Percentiles rank a stretch among this genome's conserved stretches.
Evolutionary conservation across 176 grass and related monocot genomes (phyloP).

Genomic region (Aegilops longissima): DNA sequence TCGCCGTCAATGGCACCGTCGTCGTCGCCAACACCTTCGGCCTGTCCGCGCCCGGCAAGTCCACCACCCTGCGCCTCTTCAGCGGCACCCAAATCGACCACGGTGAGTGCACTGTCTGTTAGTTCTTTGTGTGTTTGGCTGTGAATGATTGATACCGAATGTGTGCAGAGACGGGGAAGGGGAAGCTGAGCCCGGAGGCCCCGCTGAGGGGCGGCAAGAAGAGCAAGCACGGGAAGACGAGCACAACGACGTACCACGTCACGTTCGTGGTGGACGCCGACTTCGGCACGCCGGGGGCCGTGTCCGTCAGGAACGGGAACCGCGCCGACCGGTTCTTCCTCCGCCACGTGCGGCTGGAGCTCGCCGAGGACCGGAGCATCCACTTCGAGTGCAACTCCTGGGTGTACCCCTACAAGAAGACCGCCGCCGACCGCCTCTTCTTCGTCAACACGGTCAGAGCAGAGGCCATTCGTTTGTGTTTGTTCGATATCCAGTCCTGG

Average conservation of each 20-base stretch:
- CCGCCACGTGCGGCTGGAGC: conserved; percentile 42
- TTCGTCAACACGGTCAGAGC: conserved; percentile 65
- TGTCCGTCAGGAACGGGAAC: conserved; percentile 60
- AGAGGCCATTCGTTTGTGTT: not conserved
- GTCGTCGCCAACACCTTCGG: conserved; percentile 49
- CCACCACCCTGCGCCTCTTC: conserved; percentile 62
- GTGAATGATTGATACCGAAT: not conserved
- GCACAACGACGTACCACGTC: conserved; percentile 59
- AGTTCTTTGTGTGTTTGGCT: not conserved
- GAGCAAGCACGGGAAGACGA: conserved; percentile 63
- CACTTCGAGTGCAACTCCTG: conserved; percentile 98
- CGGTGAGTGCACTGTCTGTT: conserved; percentile 13
- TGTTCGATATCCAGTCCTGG: not conserved
- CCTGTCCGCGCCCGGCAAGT: conserved; percentile 40
- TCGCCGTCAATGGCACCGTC: conserved; percentile 54
- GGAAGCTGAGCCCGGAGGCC: conserved; percentile 56
- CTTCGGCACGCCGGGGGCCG: conserved; percentile 69
- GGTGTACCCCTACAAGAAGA: conserved; percentile 76
- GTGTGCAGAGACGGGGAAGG: conserved; percentile 56
- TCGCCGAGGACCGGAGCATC: conserved; percentile 49
- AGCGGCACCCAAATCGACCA: conserved; percentile 70
- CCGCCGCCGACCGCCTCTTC: conserved; percentile 73
- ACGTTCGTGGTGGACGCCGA: conserved; percentile 41
- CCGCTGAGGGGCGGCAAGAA: conserved; percentile 54
- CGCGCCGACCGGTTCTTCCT: conserved; percentile 67